Percentiles rank a stretch among this genome's conserved stretches.
These are phyloP conservation scores for Pyrenopolyporus hunteri DNA, from an alignment of 495 filamentous ascomycete genomes.

Conservation along the genomic window DNA sequence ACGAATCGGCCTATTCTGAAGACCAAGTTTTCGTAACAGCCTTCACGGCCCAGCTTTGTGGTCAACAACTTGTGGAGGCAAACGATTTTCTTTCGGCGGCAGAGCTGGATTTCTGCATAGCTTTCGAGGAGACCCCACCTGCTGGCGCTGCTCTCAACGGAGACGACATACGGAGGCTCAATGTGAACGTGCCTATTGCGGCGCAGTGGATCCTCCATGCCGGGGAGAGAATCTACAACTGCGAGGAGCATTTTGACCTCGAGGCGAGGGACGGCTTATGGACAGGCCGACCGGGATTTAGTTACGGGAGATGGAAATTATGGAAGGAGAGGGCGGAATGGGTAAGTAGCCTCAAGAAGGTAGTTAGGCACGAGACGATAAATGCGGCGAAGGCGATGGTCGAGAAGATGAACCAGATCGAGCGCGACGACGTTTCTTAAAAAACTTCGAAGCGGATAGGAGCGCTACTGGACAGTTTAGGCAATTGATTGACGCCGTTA, in stretches of 20 bases:
- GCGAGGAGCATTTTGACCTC: slow-evolving; percentile 8
- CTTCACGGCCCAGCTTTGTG: slow-evolving; percentile 35
- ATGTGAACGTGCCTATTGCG: slow-evolving; percentile 21
- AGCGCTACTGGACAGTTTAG: no score
- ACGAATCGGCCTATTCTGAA: slow-evolving; percentile 6
- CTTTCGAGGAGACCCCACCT: slow-evolving; percentile 23
- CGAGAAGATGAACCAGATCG: slow-evolving; percentile 32
- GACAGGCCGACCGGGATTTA: slow-evolving; percentile 15
- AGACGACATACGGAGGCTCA: slow-evolving; percentile 7
- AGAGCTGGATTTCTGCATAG: slow-evolving; percentile 24
- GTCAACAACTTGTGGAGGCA: neutral
- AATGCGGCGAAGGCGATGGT: slow-evolving; percentile 35
- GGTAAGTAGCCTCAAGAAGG: slow-evolving; percentile 24
- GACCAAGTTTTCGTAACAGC: slow-evolving; percentile 9
- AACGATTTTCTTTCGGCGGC: slow-evolving; percentile 10
- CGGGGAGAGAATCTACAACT: slow-evolving; percentile 22
- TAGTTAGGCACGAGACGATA: slow-evolving; percentile 26
- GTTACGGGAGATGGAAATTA: slow-evolving; percentile 38
- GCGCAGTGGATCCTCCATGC: slow-evolving; percentile 31
- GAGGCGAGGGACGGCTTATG: slow-evolving; percentile 5
- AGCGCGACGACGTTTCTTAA: neutral
- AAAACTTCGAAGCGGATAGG: neutral
- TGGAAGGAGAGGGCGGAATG: slow-evolving; percentile 35
- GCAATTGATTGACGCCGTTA: no score
- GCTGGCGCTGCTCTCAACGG: neutral